Percentiles rank a stretch among this genome's conserved stretches.
Evolutionary conservation across 441 rosid species (phyloP).

Genomic region (Mallotus japonicus): DNA sequence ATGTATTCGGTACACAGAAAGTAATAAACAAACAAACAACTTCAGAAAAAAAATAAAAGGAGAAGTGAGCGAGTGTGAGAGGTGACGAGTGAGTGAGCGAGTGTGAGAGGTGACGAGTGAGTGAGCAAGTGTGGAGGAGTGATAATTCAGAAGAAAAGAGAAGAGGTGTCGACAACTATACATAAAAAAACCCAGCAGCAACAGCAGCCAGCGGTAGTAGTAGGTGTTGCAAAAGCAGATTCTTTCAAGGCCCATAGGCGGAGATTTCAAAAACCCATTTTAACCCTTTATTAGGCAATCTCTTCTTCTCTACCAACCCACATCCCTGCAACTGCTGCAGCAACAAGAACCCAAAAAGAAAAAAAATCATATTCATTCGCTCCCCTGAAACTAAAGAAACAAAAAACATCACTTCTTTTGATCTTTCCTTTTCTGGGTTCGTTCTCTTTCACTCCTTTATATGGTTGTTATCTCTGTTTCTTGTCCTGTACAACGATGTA

Average conservation of each 20-base stretch:
- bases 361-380: too few relatives aligned
- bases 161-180: conserved; percentile 3
- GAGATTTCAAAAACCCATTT: conserved; percentile 18
- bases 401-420: not conserved
- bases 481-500: not conserved
- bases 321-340: too few relatives aligned
- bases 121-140: too few relatives aligned
- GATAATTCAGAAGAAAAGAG: too few relatives aligned
- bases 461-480: not conserved
- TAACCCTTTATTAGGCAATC: not conserved
- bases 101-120: too few relatives aligned
- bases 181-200: not conserved
- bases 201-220: not conserved
- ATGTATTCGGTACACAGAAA: conserved; percentile 18
- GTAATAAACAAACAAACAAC: not conserved
- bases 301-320: not conserved
- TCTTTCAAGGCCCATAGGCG: conserved; percentile 31
- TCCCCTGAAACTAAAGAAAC: too few relatives aligned
- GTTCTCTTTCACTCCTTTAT: not conserved
- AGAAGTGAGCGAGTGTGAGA: too few relatives aligned
- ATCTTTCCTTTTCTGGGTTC: not conserved
- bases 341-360: too few relatives aligned
- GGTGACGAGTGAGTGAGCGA: too few relatives aligned
- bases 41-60: too few relatives aligned
- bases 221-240: conserved; percentile 23